These are phyloP conservation scores for Alternaria tenuissima DNA, from an alignment of 2,329 filamentous ascomycete species.

Conservation along the genomic window DNA sequence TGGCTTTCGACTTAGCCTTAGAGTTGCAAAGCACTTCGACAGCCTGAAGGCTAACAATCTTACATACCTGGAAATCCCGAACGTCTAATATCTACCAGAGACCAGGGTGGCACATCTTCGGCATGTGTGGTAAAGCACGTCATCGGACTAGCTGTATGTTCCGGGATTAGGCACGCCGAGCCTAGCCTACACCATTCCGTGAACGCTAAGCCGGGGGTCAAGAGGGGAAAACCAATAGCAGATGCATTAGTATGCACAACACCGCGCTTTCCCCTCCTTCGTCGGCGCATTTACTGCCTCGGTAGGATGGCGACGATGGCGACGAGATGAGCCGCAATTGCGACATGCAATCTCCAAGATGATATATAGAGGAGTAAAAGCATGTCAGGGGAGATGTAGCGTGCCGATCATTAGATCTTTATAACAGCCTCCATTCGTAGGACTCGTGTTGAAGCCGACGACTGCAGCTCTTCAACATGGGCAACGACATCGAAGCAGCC, in stretches of 20 bases:
- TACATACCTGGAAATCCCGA: neutral
- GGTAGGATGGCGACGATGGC: slow-evolving; percentile 12
- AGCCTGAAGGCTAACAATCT: neutral
- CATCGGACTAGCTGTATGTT: slow-evolving; percentile 13
- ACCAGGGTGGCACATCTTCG: neutral
- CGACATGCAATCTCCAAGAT: slow-evolving; percentile 24
- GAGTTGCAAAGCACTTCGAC: neutral
- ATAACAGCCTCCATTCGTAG: neutral
- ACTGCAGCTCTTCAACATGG: slow-evolving; percentile 22
- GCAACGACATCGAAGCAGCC: slow-evolving; percentile 37
- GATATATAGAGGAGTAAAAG: slow-evolving; percentile 9
- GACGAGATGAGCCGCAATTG: slow-evolving; percentile 24
- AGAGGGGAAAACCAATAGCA: slow-evolving; percentile 5
- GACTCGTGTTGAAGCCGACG: neutral
- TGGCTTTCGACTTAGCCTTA: neutral
- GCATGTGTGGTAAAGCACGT: slow-evolving; percentile 11
- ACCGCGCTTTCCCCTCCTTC: slow-evolving; percentile 8
- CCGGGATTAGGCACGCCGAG: slow-evolving; percentile 11
- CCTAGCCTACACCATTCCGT: slow-evolving; percentile 4
- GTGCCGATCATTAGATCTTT: neutral
- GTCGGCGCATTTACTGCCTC: slow-evolving; percentile 16
- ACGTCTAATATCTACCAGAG: slow-evolving; percentile 5
- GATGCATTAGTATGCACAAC: slow-evolving; percentile 6
- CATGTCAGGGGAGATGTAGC: neutral
- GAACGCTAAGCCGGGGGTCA: neutral